These are phyloP conservation scores for Penicillium palitans DNA, from an alignment of 2,329 filamentous ascomycete genomes.

Conservation along the genomic window DNA sequence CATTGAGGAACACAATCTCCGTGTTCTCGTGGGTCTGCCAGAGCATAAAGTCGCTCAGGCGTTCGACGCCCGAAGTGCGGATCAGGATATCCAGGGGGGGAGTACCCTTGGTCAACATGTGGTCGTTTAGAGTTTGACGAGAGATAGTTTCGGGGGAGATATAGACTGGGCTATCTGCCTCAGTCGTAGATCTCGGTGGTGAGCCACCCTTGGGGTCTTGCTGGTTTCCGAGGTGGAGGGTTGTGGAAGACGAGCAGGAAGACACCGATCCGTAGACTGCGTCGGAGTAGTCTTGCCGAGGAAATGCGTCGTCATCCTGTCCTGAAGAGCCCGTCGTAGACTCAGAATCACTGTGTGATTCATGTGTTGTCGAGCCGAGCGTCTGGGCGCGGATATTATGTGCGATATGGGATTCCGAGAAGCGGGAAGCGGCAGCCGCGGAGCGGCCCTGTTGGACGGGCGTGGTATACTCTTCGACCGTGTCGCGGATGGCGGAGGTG, in stretches of 20 bases:
- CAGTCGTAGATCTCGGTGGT: slow-evolving; percentile 30
- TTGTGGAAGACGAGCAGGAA: slow-evolving; percentile 49
- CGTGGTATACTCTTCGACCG: slow-evolving; percentile 80
- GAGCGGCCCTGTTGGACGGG: slow-evolving; percentile 55
- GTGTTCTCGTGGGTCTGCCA: slow-evolving; percentile 97
- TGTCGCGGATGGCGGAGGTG: slow-evolving; percentile 81
- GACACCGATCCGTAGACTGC: slow-evolving; percentile 37
- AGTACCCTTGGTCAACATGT: slow-evolving; percentile 83
- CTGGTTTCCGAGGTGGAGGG: slow-evolving; percentile 45
- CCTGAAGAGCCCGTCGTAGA: slow-evolving; percentile 45
- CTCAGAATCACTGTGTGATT: slow-evolving; percentile 51
- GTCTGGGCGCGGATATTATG: slow-evolving; percentile 75
- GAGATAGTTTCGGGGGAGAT: slow-evolving; percentile 89
- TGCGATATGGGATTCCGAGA: slow-evolving; percentile 83
- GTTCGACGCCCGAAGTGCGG: slow-evolving; percentile 87
- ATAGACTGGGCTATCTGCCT: slow-evolving; percentile 40
- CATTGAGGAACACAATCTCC: slow-evolving; percentile 87
- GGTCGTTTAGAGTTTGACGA: slow-evolving; percentile 73
- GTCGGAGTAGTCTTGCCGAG: slow-evolving; percentile 23
- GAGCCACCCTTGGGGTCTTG: slow-evolving; percentile 39
- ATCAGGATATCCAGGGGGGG: slow-evolving; percentile 90
- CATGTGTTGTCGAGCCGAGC: slow-evolving; percentile 37
- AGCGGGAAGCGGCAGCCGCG: slow-evolving; percentile 49
- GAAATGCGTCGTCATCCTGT: slow-evolving; percentile 46
- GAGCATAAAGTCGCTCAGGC: slow-evolving; percentile 96